Evolutionary conservation across 108 stramenopile species (phyloP).

Genomic region (Cyclotella sp.): DNA sequence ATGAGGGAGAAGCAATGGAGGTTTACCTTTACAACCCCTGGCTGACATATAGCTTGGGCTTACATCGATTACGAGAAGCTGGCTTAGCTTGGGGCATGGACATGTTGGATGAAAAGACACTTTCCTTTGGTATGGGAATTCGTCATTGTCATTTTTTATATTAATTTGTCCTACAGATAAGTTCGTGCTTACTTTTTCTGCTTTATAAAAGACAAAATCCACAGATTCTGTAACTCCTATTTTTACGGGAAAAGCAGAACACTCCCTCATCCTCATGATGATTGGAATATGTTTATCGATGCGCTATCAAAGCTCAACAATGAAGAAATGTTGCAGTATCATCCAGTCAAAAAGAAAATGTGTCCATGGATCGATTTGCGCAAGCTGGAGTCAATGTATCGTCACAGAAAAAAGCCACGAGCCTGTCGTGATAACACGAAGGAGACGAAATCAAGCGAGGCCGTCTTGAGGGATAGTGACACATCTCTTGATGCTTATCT

Average conservation of each 20-base stretch:
- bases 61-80: conserved; percentile 79
- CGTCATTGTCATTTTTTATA: neutral
- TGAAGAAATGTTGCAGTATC: conserved; percentile 35
- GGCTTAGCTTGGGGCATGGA: conserved; percentile 43
- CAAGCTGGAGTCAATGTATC: conserved; percentile 30
- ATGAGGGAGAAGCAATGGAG: conserved; percentile 62
- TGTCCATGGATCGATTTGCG: conserved; percentile 42
- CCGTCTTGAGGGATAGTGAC: neutral
- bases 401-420: neutral
- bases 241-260: conserved; percentile 11
- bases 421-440: neutral
- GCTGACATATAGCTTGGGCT: conserved; percentile 63
- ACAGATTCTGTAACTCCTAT: too few species aligned
- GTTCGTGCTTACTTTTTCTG: too few species aligned
- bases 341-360: conserved; percentile 34
- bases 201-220: too few species aligned
- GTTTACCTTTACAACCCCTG: conserved; percentile 69
- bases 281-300: conserved; percentile 40
- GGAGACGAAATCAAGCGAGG: neutral
- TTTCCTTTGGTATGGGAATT: neutral
- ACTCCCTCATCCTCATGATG: conserved; percentile 37
- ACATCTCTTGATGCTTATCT: neutral
- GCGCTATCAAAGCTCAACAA: conserved; percentile 11
- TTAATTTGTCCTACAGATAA: neutral
- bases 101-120: neutral